Evolutionary conservation across 352 stramenopile species (phyloP), one percentile per base, ranked within the genome.

Genomic region (Phytophthora colocasiae): DNA sequence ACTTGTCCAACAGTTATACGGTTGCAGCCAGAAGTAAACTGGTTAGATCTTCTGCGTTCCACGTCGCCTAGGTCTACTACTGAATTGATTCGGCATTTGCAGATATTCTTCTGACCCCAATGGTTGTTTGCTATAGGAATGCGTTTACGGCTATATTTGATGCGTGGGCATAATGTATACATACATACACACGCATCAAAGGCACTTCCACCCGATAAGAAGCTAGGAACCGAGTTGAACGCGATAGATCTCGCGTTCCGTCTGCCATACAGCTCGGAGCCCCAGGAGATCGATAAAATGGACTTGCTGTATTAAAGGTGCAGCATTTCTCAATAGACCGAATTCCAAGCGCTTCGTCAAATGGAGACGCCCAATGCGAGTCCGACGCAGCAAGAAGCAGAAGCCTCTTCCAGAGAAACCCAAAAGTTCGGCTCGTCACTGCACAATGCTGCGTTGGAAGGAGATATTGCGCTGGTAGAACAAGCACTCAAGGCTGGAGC

Each of bases 401-500:
- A 46, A 17, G 17, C 27, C 27, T 4, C 19, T n/a, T n/a, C 19
- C 62, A n/a, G 58, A 12, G 31, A 36, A 12, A 36, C 14, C 31
- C 31, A 36, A 36, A 36, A 36, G 31, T 36, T 54, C 3, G 46
- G 45, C 3, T 69, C 65, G 12, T 29, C 58, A 4, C 17, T 73
- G 5, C 58, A 73, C 39, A 58, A 40, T 9, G 58, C 59, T 2
- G 54, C 39, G 1, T 67, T 56, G 58, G 32, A 66, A 4, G 53
- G 63, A 12, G 65, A 47, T 19, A 46, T 63, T 4, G 2, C 43
- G 4, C 38, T 73, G 7, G 27, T 64, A 26, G 26, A 34, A 19
- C 45, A 69, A 34, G 32, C 69, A n/a, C 58, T 77, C 12, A 34
- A 68, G 19, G 40, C 19, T 14, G 62, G 50, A 3, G 55, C 67